Evolutionary conservation across 257 asterid species (phyloP), one percentile per base, ranked within the genome.

Genomic region (Lantana camara): DNA sequence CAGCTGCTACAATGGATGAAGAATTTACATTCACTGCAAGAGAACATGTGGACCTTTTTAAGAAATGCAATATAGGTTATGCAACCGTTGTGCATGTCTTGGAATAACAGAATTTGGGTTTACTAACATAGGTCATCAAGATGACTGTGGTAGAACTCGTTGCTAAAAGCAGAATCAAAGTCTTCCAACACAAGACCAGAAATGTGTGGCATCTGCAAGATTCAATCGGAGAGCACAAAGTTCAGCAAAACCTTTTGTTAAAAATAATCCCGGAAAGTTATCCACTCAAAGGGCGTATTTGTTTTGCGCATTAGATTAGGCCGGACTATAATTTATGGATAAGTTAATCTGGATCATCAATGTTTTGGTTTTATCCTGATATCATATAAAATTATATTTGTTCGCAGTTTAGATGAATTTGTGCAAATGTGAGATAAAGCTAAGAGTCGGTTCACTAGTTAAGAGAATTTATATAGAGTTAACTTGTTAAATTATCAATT

Each of bases 101-200:
- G 49, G 20, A 52, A 60, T 20, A 16, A 42, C 69, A 66, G 67
- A 67, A 57, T 65, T 30, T 57, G 58, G 69, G 69, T 66, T 57
- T 72, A 86, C 99, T 84, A 60, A 93, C 99, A 81, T 69, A 76
- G 80, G 81, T 81, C 88, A 79, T 93, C 99, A 47, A 90, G 84
- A 81, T 90, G 96, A 68, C 99, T 93, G 83, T 93, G 97, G 78
- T 93, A 93, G 82, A 83, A 93, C 67, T 81, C 76, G 80, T 90
- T 90, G 78, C 90, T 79, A 71, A 87, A 93, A 52, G 86, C 62
- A 71, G 88, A 61, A 83, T 93, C 99, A 21, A 93, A 93, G 78
- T 93, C 99, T 81, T 88, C 97, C 81, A 93, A 60, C 69, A 93
- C 95, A 59, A 93, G 64, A 48, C 97, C 99, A 53, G 97, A 81